phyloP scores from a whole-genome alignment of 1,284 basidiomycete genomes.

The Tilletia horrida region DNA sequence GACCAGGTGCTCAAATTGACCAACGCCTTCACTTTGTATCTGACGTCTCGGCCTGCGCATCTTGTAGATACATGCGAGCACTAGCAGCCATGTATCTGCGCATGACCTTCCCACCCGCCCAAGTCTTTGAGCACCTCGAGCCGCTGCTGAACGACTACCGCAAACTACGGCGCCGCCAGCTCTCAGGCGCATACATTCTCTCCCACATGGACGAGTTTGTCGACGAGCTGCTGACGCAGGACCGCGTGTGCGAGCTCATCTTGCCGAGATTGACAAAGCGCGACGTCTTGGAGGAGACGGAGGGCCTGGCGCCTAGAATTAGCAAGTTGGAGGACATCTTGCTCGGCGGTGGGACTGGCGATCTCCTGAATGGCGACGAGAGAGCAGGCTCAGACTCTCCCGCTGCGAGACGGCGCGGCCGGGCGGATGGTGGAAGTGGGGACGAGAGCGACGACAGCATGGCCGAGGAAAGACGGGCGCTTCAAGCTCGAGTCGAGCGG shows the following conservation, averaged over 20 bases:
- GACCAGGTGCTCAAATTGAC: background rate
- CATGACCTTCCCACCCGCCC: slow-evolving; percentile 82
- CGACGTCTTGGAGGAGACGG: slow-evolving; percentile 81
- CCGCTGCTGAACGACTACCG: slow-evolving; percentile 89
- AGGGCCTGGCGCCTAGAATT: slow-evolving; percentile 66
- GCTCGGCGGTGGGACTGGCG: background rate
- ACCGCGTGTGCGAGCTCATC: slow-evolving; percentile 93
- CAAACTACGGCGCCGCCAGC: slow-evolving; percentile 74
- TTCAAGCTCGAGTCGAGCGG: slow-evolving; percentile 9
- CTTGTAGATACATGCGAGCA: slow-evolving; percentile 78
- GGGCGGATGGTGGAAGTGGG: background rate
- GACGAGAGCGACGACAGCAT: slow-evolving; percentile 17
- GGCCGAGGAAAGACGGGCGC: background rate
- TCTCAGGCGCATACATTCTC: slow-evolving; percentile 60
- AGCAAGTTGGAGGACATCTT: slow-evolving; percentile 68
- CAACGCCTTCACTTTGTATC: slow-evolving; percentile 13
- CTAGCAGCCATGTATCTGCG: slow-evolving; percentile 91
- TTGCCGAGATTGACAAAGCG: slow-evolving; percentile 84
- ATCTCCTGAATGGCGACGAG: background rate
- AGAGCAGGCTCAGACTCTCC: background rate
- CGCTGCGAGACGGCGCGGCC: background rate
- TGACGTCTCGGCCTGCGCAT: no score
- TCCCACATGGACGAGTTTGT: slow-evolving; percentile 90
- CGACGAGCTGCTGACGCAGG: slow-evolving; percentile 77
- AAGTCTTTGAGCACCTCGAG: slow-evolving; percentile 89